These are phyloP conservation scores for Fusarium albosuccineum DNA, from an alignment of 2,329 filamentous ascomycete genomes.

Conservation along the genomic window DNA sequence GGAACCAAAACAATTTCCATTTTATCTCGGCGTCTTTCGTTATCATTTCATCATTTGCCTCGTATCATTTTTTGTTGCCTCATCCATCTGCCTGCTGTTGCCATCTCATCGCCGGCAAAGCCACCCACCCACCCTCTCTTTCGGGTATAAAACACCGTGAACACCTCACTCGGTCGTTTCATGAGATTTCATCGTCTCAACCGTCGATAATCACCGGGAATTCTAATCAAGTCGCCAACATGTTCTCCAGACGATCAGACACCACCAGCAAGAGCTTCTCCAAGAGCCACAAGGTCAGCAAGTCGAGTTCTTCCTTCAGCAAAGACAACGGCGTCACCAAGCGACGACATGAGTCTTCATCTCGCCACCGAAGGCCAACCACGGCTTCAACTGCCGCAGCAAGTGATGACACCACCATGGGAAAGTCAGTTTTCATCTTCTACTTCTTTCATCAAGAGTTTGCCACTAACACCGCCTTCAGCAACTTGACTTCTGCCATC, in stretches of 20 bases:
- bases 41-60: conserved; percentile 25
- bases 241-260: conserved; percentile 63
- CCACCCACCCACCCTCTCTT: neutral
- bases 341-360: conserved; percentile 62
- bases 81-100: conserved; percentile 19
- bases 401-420: conserved; percentile 56
- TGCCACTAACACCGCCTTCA: conserved; percentile 18
- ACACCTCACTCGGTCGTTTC: conserved; percentile 19
- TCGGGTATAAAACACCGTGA: conserved; percentile 28
- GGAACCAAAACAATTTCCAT: conserved; percentile 27
- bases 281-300: conserved; percentile 63
- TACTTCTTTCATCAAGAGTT: neutral
- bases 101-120: conserved; percentile 10
- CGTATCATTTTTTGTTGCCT: conserved; percentile 30
- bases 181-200: conserved; percentile 15
- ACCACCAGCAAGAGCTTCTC: conserved; percentile 65
- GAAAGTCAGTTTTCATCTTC: conserved; percentile 57
- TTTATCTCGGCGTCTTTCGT: conserved; percentile 30
- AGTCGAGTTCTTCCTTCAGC: conserved; percentile 67
- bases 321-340: conserved; percentile 68
- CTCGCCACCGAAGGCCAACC: conserved; percentile 57
- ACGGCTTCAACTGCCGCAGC: conserved; percentile 58
- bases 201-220: neutral
- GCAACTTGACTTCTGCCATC: conserved; percentile 74
- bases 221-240: conserved; percentile 42